phyloP scores from a whole-genome alignment of 2,329 filamentous ascomycete genomes.

The Pezicula neosporulosa region DNA sequence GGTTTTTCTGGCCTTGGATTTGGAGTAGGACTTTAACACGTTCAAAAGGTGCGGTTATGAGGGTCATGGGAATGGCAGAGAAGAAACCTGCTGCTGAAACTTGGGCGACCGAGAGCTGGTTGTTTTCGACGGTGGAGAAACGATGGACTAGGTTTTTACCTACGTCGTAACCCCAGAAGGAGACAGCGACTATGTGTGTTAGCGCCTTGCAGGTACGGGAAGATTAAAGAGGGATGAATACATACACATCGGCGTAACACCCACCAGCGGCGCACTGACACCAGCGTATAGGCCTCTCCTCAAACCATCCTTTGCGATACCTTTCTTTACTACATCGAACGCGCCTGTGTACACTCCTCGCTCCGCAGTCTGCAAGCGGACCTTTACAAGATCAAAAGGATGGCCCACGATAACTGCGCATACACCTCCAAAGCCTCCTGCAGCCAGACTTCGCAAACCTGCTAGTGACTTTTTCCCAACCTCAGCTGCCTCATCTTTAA shows the following conservation, averaged over 20 bases:
- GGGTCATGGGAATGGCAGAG: slow-evolving; percentile 94
- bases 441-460: slow-evolving; percentile 75
- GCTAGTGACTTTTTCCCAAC: slow-evolving; percentile 38
- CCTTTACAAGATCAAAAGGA: slow-evolving; percentile 97
- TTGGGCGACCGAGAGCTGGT: slow-evolving; percentile 77
- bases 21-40: slow-evolving; percentile 98
- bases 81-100: slow-evolving; percentile 94
- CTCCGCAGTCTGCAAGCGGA: slow-evolving; percentile 93
- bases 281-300: slow-evolving; percentile 87
- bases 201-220: not conserved
- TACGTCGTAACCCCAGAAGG: slow-evolving; percentile 86
- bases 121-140: slow-evolving; percentile 63
- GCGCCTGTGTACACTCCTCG: slow-evolving; percentile 87
- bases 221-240: slow-evolving; percentile 20
- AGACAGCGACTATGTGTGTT: slow-evolving; percentile 57
- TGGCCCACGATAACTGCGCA: slow-evolving; percentile 94
- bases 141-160: slow-evolving; percentile 83
- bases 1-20: slow-evolving; percentile 87
- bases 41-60: slow-evolving; percentile 98
- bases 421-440: slow-evolving; percentile 88
- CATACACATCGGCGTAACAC: slow-evolving; percentile 98
- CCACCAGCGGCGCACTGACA: slow-evolving; percentile 89
- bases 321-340: slow-evolving; percentile 87
- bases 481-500: slow-evolving; percentile 12
- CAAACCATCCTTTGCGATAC: slow-evolving; percentile 81